Evolutionary conservation across 176 grass and related monocot genomes (phyloP), one percentile per base, ranked within the genome.

Genomic region (Pontederia paniculata): DNA sequence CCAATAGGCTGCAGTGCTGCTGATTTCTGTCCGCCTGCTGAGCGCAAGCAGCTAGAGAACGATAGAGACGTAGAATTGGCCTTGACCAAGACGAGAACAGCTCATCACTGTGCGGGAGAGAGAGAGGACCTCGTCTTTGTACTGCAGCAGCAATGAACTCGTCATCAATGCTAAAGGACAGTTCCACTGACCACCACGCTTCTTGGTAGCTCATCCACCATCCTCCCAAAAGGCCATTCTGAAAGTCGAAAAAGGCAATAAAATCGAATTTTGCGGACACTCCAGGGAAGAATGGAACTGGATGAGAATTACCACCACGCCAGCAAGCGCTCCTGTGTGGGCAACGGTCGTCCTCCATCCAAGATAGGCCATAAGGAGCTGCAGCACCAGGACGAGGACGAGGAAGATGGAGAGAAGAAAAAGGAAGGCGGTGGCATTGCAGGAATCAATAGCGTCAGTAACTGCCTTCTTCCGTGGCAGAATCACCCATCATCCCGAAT

Each of bases 331-430:
- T 51, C 62, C 17, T 46, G 62, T 21, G 21, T 65, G 16, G 58
- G 58, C 25, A 61, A 61, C 58, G 58, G 58, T 9, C 12, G 9
- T 17, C 41, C n/a, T 15, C 45, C 43, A 5, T 49, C 62, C 62
- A 65, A 51, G 46, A 28, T 65, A 65, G 62, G 45, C 13, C 58
- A 17, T n/a, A 61, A 45, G n/a, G n/a, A 61, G 58, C 41, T n/a
- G n/a, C n/a, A n/a, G n/a, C n/a, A 61, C 46, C 62, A 37, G 9
- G 46, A 65, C 45, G 45, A 65, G 12, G 62, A 65, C 62, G 62
- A 65, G 12, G 62, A 51, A 12, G 62, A 65, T 28, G n/a, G n/a
- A n/a, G n/a, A n/a, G n/a, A 43, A 21, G 31, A 22, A 65, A 15
- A 23, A 15, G 62, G 50, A 50, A 14, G 43, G 62, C 15, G 62